Evolutionary conservation across 78 protist genomes (phyloP).

Genomic region (Carpediemonas membranifera): DNA sequence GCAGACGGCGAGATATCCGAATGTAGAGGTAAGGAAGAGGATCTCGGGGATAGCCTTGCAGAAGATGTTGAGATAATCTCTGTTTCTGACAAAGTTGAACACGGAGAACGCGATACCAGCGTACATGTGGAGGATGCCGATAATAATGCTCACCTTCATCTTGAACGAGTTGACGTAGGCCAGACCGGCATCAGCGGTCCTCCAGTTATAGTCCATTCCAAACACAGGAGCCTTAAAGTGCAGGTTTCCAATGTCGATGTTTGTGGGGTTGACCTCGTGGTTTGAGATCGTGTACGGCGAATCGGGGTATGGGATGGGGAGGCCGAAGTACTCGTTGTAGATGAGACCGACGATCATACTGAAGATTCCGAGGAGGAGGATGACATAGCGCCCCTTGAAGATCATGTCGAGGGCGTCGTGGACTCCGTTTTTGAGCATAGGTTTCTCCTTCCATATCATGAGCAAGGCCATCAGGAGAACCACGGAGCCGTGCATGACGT

Average conservation of each 20-base stretch:
- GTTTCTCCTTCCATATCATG: constrained; percentile 62
- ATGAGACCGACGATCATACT: constrained; percentile 86
- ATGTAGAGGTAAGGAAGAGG: constrained; percentile 78
- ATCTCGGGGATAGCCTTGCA: constrained; percentile 70
- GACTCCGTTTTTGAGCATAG: background rate
- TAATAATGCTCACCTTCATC: constrained; percentile 91
- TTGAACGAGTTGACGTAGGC: constrained; percentile 87
- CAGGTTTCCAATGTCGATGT: background rate
- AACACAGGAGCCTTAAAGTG: too few species aligned
- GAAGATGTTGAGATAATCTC: constrained; percentile 33
- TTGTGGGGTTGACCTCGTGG: background rate
- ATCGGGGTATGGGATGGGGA: constrained; percentile 36
- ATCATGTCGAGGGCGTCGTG: constrained; percentile 41
- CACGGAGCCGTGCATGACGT: constrained; percentile 88
- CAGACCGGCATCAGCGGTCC: constrained; percentile 69
- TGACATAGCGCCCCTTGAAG: constrained; percentile 88
- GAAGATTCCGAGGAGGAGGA: constrained; percentile 88
- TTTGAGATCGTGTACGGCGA: background rate
- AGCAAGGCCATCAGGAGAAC: constrained; percentile 22
- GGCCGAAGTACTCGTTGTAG: constrained; percentile 88
- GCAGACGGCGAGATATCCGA: constrained; percentile 79
- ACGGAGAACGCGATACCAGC: constrained; percentile 69
- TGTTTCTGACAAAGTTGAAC: constrained; percentile 62
- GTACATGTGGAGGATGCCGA: constrained; percentile 91
- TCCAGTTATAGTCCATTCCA: constrained; percentile 79